Base-by-base conservation (phyloP, 2,329 filamentous ascomycete genomes). In the Tolypocladium tundrense region DNA sequence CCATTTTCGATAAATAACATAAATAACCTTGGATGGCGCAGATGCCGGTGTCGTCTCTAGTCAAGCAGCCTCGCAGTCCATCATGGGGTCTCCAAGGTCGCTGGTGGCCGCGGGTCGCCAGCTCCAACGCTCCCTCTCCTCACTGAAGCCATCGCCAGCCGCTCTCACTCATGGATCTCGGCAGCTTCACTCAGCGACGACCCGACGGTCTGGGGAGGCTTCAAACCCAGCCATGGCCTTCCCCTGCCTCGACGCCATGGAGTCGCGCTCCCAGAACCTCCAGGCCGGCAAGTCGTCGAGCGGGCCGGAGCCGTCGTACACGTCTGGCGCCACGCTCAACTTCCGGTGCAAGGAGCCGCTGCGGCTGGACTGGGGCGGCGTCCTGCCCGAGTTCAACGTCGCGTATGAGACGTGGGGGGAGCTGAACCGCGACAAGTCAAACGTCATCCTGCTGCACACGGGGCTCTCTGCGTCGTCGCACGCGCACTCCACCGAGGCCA, bases 381-480 rank as follows among this genome's bases (percentile, higher is more conserved):
- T 92, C n/a, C 75, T 99, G 41, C 89, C 88, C 19, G 86, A 91
- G 65, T 97, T 96, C 69, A 84, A 91, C 65, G 84, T 97, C 60
- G 93, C 93, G 35, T 97, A 96, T 72, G 93, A 97, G 73, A 88
- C 90, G 0, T 97, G 93, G 93, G 93, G 93, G 3, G 76, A 76
- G 40, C 76, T 96, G 70, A 96, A 96, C 68, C 75, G 79, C 21
- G 86, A 91, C 72, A 88, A 83, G 72, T 90, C 85, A 69, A 99
- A 99, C 71, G 91, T 87, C 4, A 94, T 99, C 61, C 80, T 99
- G 10, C 76, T 99, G 2, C 91, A 97, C 70, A 99, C 94, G 0
- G 94, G 94, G 10, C 80, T 99, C 6, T 97, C 92, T 0, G 94
- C 94, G n/a, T 97, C 92, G 8, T 97, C 92, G 58, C 94, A 99